phyloP scores from a whole-genome alignment of 2,329 filamentous ascomycete genomes.

The Aspergillus sp. region DNA sequence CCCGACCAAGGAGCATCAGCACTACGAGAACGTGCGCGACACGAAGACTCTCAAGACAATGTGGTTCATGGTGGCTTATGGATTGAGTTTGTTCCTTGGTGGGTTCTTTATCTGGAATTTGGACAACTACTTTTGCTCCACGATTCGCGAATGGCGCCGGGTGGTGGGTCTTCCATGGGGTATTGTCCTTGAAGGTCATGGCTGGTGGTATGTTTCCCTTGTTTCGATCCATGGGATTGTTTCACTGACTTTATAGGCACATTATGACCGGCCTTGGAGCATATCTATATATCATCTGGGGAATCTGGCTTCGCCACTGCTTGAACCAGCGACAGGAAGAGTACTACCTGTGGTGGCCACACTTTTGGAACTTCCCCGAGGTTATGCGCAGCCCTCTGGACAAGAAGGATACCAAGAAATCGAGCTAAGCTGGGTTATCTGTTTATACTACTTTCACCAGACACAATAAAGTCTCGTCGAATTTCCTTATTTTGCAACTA shows the following conservation, averaged over 20 bases:
- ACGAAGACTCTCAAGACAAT: constrained; percentile 58
- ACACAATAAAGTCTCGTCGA: too few relatives aligned
- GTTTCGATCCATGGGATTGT: neutral
- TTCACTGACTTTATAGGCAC: constrained; percentile 50
- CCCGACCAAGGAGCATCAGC: constrained; percentile 39
- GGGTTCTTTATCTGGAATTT: constrained; percentile 75
- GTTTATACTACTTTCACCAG: neutral
- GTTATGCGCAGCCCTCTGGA: constrained; percentile 36
- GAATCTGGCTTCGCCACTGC: constrained; percentile 74
- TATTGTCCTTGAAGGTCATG: constrained; percentile 67
- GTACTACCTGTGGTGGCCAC: constrained; percentile 67
- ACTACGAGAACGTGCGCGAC: constrained; percentile 53
- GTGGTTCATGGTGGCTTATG: constrained; percentile 70
- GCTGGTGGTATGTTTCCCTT: constrained; percentile 57
- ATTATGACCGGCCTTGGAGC: constrained; percentile 76
- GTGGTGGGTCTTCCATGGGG: constrained; percentile 74
- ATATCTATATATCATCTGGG: constrained; percentile 81
- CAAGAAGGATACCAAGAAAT: constrained; percentile 24
- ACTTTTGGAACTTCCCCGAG: constrained; percentile 53
- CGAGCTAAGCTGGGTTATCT: constrained; percentile 10
- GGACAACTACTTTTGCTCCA: constrained; percentile 71
- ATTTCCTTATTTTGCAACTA: too few relatives aligned
- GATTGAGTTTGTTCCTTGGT: constrained; percentile 65
- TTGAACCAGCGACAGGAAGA: constrained; percentile 68
- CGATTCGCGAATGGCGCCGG: constrained; percentile 61